Conservation (phyloP, 2,329 filamentous ascomycete genomes). For the Apiospora sp. region DNA sequence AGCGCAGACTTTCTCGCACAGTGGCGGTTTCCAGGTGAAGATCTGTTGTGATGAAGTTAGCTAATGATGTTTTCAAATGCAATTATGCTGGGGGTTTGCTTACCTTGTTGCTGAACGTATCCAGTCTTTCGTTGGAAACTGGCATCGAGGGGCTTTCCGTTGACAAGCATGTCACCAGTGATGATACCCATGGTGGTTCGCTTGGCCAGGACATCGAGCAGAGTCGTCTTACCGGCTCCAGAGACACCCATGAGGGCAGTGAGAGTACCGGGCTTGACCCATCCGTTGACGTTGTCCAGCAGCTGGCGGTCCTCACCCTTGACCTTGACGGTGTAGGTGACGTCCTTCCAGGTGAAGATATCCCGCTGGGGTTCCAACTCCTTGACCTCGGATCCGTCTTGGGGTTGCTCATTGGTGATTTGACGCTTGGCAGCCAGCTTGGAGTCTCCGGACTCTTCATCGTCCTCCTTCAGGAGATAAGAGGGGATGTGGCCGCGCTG, state of each 20-base stretch:
- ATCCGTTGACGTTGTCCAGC: slow-evolving; percentile 82
- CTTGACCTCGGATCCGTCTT: slow-evolving; percentile 15
- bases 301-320: slow-evolving; percentile 76
- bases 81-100: not conserved
- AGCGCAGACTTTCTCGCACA: slow-evolving; percentile 70
- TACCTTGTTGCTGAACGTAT: slow-evolving; percentile 70
- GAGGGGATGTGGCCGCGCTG: slow-evolving; percentile 60
- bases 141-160: slow-evolving; percentile 67
- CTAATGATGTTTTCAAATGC: too few relatives aligned
- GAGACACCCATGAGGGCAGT: slow-evolving; percentile 81
- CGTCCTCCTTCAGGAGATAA: slow-evolving; percentile 44
- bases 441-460: slow-evolving; percentile 40
- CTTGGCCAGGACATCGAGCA: slow-evolving; percentile 74
- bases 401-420: not conserved
- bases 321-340: slow-evolving; percentile 76
- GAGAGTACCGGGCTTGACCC: slow-evolving; percentile 88
- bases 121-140: slow-evolving; percentile 75
- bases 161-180: slow-evolving; percentile 72
- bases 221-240: slow-evolving; percentile 77
- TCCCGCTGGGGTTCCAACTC: slow-evolving; percentile 39
- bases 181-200: slow-evolving; percentile 77
- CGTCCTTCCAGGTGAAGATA: slow-evolving; percentile 82
- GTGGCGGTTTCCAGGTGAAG: slow-evolving; percentile 71
- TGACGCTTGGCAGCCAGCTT: slow-evolving; percentile 23
- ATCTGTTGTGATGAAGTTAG: slow-evolving; percentile 47